Percentiles rank a stretch among this genome's conserved stretches.
phyloP scores from a whole-genome alignment of 176 grass and related monocot genomes.

The Olyra latifolia region DNA sequence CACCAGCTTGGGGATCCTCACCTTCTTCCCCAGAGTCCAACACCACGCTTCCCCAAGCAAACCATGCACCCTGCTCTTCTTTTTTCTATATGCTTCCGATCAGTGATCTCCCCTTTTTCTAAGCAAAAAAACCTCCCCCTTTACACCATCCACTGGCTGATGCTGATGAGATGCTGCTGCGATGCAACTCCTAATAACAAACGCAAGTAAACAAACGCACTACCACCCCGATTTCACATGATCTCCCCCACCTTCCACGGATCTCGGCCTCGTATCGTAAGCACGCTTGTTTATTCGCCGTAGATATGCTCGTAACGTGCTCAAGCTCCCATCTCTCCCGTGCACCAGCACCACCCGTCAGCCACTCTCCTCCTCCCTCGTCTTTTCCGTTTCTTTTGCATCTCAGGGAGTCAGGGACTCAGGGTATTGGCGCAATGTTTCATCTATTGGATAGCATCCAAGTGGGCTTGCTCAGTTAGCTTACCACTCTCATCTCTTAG shows the following conservation, averaged over 20 bases:
- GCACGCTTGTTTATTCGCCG: conserved; percentile 12
- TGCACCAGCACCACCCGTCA: not conserved
- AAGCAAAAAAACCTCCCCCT: not conserved
- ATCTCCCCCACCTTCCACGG: conserved; percentile 39
- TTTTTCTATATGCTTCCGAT: not conserved
- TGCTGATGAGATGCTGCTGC: not conserved
- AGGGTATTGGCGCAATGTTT: not conserved
- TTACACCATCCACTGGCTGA: not conserved
- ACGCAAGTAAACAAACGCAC: not conserved
- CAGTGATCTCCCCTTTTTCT: not conserved
- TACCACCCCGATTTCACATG: conserved; percentile 20
- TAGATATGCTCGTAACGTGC: conserved; percentile 29
- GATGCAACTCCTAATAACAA: not conserved
- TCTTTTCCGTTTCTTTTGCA: not conserved
- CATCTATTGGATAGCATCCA: not conserved
- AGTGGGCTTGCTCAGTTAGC: not conserved
- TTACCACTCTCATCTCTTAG: not conserved
- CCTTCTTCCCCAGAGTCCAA: conserved; percentile 29
- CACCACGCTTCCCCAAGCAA: conserved; percentile 13
- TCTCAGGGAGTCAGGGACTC: not conserved
- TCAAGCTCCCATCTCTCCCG: conserved; percentile 18
- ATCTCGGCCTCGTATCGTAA: conserved; percentile 35
- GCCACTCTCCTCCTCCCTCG: not conserved
- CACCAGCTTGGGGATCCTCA: conserved; percentile 45
- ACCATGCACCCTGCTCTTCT: not conserved